These are phyloP conservation scores for Cornus kousa DNA, from an alignment of 148 eudicot species.

Conservation along the genomic window DNA sequence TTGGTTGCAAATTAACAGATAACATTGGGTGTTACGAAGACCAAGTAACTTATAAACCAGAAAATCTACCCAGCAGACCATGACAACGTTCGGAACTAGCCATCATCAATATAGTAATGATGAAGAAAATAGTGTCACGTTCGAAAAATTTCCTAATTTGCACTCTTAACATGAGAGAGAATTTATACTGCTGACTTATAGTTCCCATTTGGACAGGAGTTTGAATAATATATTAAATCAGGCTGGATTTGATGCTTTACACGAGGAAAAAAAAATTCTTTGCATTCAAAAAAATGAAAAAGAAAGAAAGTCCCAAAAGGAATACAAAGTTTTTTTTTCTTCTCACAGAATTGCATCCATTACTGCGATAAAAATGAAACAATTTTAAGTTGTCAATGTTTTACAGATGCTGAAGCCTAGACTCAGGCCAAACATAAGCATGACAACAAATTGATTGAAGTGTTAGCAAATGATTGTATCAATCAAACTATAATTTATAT, in stretches of 20 bases:
- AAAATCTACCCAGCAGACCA: not conserved
- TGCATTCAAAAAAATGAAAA: no score
- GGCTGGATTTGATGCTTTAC: not conserved
- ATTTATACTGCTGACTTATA: not conserved
- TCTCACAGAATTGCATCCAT: not conserved
- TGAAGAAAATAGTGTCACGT: not conserved
- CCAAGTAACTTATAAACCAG: not conserved
- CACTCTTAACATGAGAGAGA: not conserved
- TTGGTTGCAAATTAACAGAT: slow-evolving; percentile 1
- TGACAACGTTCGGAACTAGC: not conserved
- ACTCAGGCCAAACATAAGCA: no score
- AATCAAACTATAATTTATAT: no score
- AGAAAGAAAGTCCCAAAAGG: not conserved
- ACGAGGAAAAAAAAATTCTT: no score
- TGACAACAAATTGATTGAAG: no score
- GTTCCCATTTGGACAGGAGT: not conserved
- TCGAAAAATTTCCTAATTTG: not conserved
- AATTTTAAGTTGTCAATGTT: no score
- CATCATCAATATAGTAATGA: not conserved
- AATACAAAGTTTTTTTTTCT: no score
- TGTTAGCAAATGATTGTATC: no score
- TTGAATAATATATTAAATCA: not conserved
- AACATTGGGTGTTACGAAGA: not conserved
- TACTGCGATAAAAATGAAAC: not conserved
- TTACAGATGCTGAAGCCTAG: no score